phyloP scores from a whole-genome alignment of 1,284 basidiomycete species.

The Ceratobasidium sp. region DNA sequence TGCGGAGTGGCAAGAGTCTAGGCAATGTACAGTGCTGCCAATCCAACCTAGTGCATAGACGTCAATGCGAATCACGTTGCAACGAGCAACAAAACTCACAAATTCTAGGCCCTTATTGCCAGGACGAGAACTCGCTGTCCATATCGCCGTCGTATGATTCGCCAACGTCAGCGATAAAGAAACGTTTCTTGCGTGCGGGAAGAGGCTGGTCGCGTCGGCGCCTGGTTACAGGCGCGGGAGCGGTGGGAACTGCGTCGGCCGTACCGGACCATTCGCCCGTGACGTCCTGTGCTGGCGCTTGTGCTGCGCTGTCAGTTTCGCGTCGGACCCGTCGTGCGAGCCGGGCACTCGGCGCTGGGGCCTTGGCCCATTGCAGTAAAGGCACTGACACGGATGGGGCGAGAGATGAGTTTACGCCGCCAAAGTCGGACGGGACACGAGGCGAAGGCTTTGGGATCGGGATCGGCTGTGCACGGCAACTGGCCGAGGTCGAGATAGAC shows the following conservation, averaged over 20 bases:
- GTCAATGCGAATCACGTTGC: background rate
- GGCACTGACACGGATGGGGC: background rate
- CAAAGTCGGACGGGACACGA: conserved; percentile 28
- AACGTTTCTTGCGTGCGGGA: conserved; percentile 20
- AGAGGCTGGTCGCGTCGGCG: background rate
- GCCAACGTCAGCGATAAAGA: conserved; percentile 14
- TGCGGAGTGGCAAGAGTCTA: conserved; percentile 10
- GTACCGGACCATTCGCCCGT: conserved; percentile 27
- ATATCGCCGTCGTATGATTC: conserved; percentile 35
- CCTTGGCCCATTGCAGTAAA: background rate
- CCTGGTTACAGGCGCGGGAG: background rate
- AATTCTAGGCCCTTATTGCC: conserved; percentile 6
- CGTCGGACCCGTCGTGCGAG: background rate
- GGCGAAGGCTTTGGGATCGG: conserved; percentile 26
- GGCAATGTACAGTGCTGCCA: background rate
- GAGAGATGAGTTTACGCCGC: conserved; percentile 14
- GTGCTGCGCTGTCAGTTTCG: background rate
- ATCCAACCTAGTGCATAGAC: background rate
- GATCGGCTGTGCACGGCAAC: conserved; percentile 20
- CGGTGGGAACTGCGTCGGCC: conserved; percentile 9
- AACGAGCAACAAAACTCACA: background rate
- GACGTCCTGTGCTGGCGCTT: conserved; percentile 1
- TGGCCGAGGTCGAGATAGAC: background rate
- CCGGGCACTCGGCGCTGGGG: background rate
- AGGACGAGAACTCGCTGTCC: conserved; percentile 33